Conservation (phyloP, 169 alveolate genomes). For the Babesia bigemina region DNA sequence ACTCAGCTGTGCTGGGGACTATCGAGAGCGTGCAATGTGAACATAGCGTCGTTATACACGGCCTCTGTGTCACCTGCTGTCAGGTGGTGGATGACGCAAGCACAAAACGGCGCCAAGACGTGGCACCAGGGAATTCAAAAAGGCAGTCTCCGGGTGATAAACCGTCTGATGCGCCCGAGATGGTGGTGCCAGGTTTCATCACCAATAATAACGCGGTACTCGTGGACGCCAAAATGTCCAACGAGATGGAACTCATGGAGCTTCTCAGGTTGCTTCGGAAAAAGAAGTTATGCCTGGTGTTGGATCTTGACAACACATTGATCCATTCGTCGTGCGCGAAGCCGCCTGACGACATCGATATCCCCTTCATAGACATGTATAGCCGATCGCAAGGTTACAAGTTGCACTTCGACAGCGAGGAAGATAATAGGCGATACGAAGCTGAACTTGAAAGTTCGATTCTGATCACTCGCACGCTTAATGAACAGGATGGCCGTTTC, state of each 20-base stretch:
- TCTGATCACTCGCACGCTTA: conserved; percentile 59
- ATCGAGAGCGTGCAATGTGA: conserved; percentile 15
- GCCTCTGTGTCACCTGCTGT: conserved; percentile 53
- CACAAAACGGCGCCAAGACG: conserved; percentile 1
- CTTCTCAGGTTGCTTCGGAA: conserved; percentile 52
- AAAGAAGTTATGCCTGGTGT: conserved; percentile 77
- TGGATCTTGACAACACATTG: conserved; percentile 82
- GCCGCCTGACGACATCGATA: conserved; percentile 60
- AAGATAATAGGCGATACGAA: conserved; percentile 64
- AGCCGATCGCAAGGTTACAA: conserved; percentile 43
- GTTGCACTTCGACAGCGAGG: conserved; percentile 40
- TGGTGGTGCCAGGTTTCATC: conserved; percentile 73
- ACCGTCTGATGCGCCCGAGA: neutral
- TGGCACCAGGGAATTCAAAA: neutral
- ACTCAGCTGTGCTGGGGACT: conserved; percentile 17
- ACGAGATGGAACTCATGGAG: conserved; percentile 71
- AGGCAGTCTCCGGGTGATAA: conserved; percentile 5
- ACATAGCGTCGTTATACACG: conserved; percentile 57
- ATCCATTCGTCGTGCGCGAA: conserved; percentile 76
- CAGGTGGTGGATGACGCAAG: conserved; percentile 15
- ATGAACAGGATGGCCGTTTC: conserved; percentile 57
- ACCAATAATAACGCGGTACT: conserved; percentile 64
- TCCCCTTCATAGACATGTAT: conserved; percentile 55
- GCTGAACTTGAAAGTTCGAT: conserved; percentile 65
- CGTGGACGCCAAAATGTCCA: conserved; percentile 58